Conservation (phyloP, 139 green algal genomes). For the Volvox africanus region DNA sequence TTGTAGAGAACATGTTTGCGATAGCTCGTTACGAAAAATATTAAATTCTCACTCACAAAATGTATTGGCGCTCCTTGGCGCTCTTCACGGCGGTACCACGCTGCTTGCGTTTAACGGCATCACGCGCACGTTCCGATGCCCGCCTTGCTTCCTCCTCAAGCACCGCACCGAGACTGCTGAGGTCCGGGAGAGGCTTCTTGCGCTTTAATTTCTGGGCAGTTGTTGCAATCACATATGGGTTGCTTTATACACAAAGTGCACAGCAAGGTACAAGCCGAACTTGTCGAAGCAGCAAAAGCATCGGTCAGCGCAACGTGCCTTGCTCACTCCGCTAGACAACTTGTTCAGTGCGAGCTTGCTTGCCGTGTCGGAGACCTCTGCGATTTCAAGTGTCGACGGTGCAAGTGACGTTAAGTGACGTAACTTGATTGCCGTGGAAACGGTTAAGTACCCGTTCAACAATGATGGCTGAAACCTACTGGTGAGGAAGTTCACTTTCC, state of each 20-base stretch:
- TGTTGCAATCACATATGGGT: too few species aligned
- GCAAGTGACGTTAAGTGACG: background rate
- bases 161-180: conserved; percentile 17
- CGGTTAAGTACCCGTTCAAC: too few species aligned
- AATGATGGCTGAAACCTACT: conserved; percentile 7
- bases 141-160: conserved; percentile 6
- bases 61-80: conserved; percentile 37
- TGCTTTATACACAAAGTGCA: background rate
- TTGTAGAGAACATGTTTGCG: background rate
- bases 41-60: background rate
- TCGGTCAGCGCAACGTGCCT: background rate
- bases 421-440: background rate
- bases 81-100: conserved; percentile 1
- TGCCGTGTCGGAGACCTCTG: conserved; percentile 2
- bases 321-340: background rate
- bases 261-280: background rate
- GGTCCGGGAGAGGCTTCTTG: conserved; percentile 30
- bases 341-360: background rate
- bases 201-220: background rate
- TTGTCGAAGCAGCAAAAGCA: too few species aligned
- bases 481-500: conserved; percentile 30
- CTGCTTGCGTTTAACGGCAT: background rate
- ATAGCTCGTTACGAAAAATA: too few species aligned
- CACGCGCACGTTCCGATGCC: background rate
- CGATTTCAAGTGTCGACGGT: background rate